Base-by-base conservation (phyloP, 768 basidiomycete species). In the Royoungia palumana region DNA sequence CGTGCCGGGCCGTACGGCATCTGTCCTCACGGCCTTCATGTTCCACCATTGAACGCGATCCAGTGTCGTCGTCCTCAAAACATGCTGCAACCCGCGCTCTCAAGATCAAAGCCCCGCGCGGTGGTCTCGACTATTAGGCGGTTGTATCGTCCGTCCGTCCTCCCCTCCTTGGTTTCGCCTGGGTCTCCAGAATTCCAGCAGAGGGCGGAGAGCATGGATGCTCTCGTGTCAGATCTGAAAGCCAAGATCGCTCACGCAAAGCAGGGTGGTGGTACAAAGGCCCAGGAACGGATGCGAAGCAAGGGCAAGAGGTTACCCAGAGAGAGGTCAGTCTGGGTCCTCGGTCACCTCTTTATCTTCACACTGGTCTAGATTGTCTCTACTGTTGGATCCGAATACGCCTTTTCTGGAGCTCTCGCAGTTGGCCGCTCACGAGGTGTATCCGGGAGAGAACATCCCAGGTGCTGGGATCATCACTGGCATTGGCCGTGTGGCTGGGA, bases 381-480 rank as follows among this genome's bases (percentile, higher is more conserved):
- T 86, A 17, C 71, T 97, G 13, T 70, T 97, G 21, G 94, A 97
- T 65, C 85, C 89, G 5, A 79, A 85, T 57, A 85, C 89, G 4
- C 93, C 94, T 0, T 97, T 95, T 64, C 72, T 97, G 16, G 94
- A 97, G 64, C 74, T 97, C 3, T 92, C 89, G 3, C 72, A 87
- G 12, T 72, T 94, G 3, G 94, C 94, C 13, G 94, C 87, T 16
- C 83, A 94, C 55, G 89, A 85, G 13, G 88, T 96, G 5, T 96
- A 97, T 64, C 74, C 80, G 0, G 80, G 72, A 6, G 75, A 89
- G 53, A 72, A 76, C 44, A 81, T 96, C 25, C 93, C 94, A 17
- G 89, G 87, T 0, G 94, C 92, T 2, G 94, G 93, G 4, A 79
- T 97, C 36, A 88, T 97, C 51, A 92, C 93, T 3, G 94, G 94